phyloP scores from a whole-genome alignment of 2,329 filamentous ascomycete genomes.

The Beauveria brongniartii region DNA sequence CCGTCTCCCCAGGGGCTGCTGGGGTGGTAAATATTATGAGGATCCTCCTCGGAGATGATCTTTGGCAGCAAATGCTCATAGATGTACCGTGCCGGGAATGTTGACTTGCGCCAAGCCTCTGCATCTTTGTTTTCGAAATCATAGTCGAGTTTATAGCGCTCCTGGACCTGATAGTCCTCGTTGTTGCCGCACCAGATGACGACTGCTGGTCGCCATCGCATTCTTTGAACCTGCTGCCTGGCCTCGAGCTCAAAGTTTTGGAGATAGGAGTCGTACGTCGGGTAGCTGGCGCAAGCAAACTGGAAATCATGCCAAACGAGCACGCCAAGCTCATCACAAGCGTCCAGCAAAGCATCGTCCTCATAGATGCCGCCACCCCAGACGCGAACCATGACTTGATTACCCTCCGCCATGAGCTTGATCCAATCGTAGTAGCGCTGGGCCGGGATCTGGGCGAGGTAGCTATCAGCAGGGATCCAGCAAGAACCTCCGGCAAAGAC shows the following conservation, averaged over 20 bases:
- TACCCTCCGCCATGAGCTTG: constrained; percentile 59
- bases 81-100: constrained; percentile 69
- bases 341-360: constrained; percentile 58
- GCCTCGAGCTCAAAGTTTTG: constrained; percentile 54
- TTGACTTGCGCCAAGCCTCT: constrained; percentile 63
- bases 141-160: constrained; percentile 60
- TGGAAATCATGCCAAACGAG: constrained; percentile 76
- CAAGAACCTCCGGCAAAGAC: constrained; percentile 69
- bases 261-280: constrained; percentile 52
- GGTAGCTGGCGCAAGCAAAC: constrained; percentile 66
- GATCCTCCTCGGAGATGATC: constrained; percentile 51
- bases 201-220: constrained; percentile 54
- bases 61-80: constrained; percentile 69
- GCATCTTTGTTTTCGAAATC: constrained; percentile 65
- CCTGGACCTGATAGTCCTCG: constrained; percentile 70
- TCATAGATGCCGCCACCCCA: constrained; percentile 71
- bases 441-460: constrained; percentile 55
- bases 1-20: constrained; percentile 63
- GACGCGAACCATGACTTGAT: constrained; percentile 68
- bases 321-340: constrained; percentile 64
- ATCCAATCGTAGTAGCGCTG: constrained; percentile 63
- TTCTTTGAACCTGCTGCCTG: constrained; percentile 49
- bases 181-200: constrained; percentile 76
- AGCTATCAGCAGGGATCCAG: constrained; percentile 72
- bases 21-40: constrained; percentile 61